These are phyloP conservation scores for Meyerozyma elateridarum DNA, from an alignment of 1,139 yeast genomes.

Conservation along the genomic window DNA sequence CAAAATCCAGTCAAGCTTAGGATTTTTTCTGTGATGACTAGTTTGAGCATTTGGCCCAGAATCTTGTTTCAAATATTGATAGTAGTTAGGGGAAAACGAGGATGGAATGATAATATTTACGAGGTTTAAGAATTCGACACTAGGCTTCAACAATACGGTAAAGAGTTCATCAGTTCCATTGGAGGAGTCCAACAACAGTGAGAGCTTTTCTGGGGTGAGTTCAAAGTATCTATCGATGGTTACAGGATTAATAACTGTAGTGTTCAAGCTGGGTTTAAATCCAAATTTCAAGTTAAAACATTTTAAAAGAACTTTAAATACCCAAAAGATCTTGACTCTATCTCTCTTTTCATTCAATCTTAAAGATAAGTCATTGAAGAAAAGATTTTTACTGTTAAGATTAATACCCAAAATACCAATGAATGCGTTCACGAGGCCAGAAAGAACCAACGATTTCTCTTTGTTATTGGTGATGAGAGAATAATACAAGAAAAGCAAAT, in stretches of 20 bases:
- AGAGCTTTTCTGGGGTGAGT: slow-evolving; percentile 44
- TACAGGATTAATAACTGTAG: slow-evolving; percentile 47
- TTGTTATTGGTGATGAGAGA: slow-evolving; percentile 44
- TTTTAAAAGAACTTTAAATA: slow-evolving; percentile 48
- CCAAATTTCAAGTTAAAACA: slow-evolving; percentile 50
- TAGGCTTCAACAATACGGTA: slow-evolving; percentile 36
- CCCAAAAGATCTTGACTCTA: slow-evolving; percentile 60
- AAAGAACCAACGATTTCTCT: slow-evolving; percentile 40
- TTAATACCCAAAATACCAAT: slow-evolving; percentile 47
- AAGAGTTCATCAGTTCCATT: slow-evolving; percentile 32
- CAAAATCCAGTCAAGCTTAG: slow-evolving; percentile 42
- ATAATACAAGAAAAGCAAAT: slow-evolving; percentile 38
- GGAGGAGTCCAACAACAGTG: slow-evolving; percentile 25
- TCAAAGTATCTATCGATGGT: slow-evolving; percentile 46
- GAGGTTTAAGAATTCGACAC: slow-evolving; percentile 42
- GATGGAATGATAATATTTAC: slow-evolving; percentile 46
- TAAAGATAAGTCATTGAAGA: slow-evolving; percentile 42
- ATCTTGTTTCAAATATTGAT: slow-evolving; percentile 39
- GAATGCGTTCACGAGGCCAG: slow-evolving; percentile 41
- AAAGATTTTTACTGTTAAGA: slow-evolving; percentile 40
- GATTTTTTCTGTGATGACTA: slow-evolving; percentile 20
- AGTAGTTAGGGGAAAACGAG: slow-evolving; percentile 46
- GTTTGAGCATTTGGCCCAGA: slow-evolving; percentile 14
- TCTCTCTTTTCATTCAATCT: slow-evolving; percentile 37
- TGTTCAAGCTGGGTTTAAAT: slow-evolving; percentile 42